Evolutionary conservation across 2,329 filamentous ascomycete species (phyloP).

Genomic region (Trichoderma breve): DNA sequence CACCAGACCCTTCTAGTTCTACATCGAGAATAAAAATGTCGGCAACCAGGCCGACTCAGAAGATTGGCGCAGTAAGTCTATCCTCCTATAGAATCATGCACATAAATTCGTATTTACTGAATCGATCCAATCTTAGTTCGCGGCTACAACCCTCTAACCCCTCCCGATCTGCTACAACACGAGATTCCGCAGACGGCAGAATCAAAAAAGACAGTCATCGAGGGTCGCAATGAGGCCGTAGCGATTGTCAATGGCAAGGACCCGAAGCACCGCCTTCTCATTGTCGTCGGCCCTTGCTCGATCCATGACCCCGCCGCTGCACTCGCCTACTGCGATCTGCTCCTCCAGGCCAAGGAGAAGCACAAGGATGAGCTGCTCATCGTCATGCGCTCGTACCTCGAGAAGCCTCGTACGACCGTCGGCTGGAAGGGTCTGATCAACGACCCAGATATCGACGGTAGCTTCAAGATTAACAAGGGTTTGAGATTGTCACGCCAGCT

Average conservation of each 20-base stretch:
- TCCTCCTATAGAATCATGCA: background rate
- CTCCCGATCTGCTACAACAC: slow-evolving; percentile 91
- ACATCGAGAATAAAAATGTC: slow-evolving; percentile 74
- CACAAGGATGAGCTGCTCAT: slow-evolving; percentile 87
- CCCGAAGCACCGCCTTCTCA: slow-evolving; percentile 56
- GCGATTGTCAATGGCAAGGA: slow-evolving; percentile 68
- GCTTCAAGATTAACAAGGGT: slow-evolving; percentile 99
- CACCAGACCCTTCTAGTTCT: slow-evolving; percentile 51
- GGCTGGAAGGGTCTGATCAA: slow-evolving; percentile 99
- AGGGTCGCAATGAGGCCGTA: slow-evolving; percentile 61
- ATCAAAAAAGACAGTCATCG: slow-evolving; percentile 60
- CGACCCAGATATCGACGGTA: slow-evolving; percentile 96
- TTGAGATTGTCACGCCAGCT: slow-evolving; percentile 81
- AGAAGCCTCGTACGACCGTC: slow-evolving; percentile 96
- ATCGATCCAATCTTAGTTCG: slow-evolving; percentile 54
- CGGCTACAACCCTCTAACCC: slow-evolving; percentile 89
- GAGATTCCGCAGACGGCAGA: slow-evolving; percentile 68
- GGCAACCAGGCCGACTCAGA: slow-evolving; percentile 72
- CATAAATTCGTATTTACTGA: background rate
- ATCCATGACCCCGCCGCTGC: slow-evolving; percentile 93
- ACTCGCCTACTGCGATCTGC: slow-evolving; percentile 85
- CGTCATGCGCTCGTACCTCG: slow-evolving; percentile 96
- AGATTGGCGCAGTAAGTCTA: slow-evolving; percentile 73
- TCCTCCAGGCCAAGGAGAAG: slow-evolving; percentile 80
- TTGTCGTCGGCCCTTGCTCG: slow-evolving; percentile 92